phyloP scores from a whole-genome alignment of 1,284 basidiomycete genomes.

The Volvariella volvacea region DNA sequence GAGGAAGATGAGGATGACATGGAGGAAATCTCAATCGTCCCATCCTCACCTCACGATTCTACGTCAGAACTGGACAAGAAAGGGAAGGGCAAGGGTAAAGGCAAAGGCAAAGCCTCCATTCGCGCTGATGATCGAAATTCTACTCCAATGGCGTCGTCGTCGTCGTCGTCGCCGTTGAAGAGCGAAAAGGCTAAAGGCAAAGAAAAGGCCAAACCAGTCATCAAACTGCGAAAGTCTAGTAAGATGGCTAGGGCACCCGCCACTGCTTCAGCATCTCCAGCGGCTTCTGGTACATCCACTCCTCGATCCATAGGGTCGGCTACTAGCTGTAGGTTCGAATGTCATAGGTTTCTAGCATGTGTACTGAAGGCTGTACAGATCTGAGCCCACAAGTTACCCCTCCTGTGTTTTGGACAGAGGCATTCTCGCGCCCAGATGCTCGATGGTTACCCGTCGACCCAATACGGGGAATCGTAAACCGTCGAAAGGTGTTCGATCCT shows the following conservation, averaged over 20 bases:
- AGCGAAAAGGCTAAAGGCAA: slow-evolving; percentile 47
- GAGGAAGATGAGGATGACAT: too few relatives aligned
- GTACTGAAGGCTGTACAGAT: slow-evolving; percentile 22
- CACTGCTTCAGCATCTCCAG: background rate
- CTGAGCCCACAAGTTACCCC: slow-evolving; percentile 63
- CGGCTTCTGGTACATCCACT: background rate
- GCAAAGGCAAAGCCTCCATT: slow-evolving; percentile 26
- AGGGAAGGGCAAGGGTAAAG: background rate
- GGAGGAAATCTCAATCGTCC: too few relatives aligned
- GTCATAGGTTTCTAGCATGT: slow-evolving; percentile 1
- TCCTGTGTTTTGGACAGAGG: slow-evolving; percentile 96
- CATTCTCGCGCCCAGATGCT: slow-evolving; percentile 88
- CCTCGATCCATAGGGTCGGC: background rate
- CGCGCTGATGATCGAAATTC: background rate
- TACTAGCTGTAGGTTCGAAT: background rate
- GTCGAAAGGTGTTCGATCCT: slow-evolving; percentile 83
- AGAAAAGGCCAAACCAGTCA: slow-evolving; percentile 42
- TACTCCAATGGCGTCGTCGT: too few relatives aligned
- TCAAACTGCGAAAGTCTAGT: slow-evolving; percentile 45
- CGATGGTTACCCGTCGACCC: slow-evolving; percentile 95
- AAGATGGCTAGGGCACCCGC: background rate
- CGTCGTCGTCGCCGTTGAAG: slow-evolving; percentile 21
- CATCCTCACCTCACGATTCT: too few relatives aligned
- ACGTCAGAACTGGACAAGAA: too few relatives aligned
- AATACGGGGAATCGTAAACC: slow-evolving; percentile 74